Percentiles rank a stretch among this genome's conserved stretches.
Evolutionary conservation across 2,329 filamentous ascomycete species (phyloP).

Genomic region (Claviceps spartinae): DNA sequence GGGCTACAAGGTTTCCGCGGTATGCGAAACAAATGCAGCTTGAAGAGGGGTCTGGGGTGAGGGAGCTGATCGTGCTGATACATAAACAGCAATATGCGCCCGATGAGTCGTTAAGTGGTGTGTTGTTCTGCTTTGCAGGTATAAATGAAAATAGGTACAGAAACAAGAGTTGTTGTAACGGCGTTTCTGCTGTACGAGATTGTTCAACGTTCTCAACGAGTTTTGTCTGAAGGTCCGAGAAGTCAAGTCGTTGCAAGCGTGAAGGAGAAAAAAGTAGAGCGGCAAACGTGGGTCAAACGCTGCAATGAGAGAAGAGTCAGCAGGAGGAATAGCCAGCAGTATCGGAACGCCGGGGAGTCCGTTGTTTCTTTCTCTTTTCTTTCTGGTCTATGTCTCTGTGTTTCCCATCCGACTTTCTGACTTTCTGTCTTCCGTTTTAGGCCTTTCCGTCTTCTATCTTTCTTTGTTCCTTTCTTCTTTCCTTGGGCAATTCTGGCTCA

Average conservation of each 20-base stretch:
- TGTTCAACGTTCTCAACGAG: background rate
- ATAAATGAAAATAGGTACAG: background rate
- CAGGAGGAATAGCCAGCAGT: background rate
- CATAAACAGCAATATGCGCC: slow-evolving; percentile 61
- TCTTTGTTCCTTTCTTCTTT: background rate
- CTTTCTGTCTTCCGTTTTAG: no score
- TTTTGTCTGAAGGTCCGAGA: background rate
- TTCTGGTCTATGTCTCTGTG: no score
- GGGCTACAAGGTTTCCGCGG: slow-evolving; percentile 85
- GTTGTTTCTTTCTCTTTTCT: no score
- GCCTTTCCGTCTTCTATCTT: no score
- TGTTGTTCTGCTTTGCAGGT: slow-evolving; percentile 4
- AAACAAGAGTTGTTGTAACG: background rate
- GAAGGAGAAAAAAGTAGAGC: background rate
- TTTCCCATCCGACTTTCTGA: no score
- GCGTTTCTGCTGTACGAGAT: background rate
- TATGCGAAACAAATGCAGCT: slow-evolving; percentile 96
- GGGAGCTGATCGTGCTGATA: slow-evolving; percentile 88
- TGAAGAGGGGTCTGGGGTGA: slow-evolving; percentile 90
- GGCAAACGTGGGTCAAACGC: slow-evolving; percentile 3
- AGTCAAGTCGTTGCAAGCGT: background rate
- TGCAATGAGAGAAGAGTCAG: slow-evolving; percentile 10
- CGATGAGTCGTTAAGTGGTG: slow-evolving; percentile 19
- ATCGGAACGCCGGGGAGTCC: no score
- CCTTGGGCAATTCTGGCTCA: background rate